Conservation (phyloP, 257 asterid species). For the Scutellaria baicalensis region DNA sequence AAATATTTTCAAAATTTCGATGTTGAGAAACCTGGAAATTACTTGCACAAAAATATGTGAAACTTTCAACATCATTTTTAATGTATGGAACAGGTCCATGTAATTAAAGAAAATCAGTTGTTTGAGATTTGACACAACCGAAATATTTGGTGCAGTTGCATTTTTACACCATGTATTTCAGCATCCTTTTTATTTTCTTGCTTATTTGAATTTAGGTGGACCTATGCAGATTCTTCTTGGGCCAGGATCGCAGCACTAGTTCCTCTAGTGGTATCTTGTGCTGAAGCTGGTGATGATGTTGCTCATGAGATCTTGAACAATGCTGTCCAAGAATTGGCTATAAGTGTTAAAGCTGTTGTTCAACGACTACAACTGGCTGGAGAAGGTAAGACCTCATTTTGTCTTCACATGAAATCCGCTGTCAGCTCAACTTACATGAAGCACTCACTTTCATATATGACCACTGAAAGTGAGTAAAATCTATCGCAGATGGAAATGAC, state of each 20-base stretch:
- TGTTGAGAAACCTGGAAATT: background rate
- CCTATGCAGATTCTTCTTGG: constrained; percentile 98
- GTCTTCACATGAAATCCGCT: background rate
- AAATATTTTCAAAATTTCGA: background rate
- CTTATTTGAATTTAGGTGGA: constrained; percentile 92
- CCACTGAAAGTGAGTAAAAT: constrained; percentile 2
- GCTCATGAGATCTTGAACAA: constrained; percentile 66
- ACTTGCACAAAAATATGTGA: background rate
- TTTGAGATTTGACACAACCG: constrained; percentile 12
- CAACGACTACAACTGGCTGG: constrained; percentile 72
- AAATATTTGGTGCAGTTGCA: background rate
- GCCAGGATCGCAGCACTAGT: constrained; percentile 96
- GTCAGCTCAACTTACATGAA: background rate
- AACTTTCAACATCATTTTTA: background rate
- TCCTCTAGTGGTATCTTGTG: constrained; percentile 85
- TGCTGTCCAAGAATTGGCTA: constrained; percentile 79
- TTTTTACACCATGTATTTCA: constrained; percentile 5
- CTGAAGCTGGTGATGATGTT: constrained; percentile 85
- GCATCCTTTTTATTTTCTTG: constrained; percentile 32
- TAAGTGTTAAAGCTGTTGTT: constrained; percentile 84
- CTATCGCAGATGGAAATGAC: constrained; percentile 60
- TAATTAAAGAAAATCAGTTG: background rate
- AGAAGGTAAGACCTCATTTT: constrained; percentile 41
- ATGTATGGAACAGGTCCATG: background rate
- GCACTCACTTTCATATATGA: background rate